These are phyloP conservation scores for Capronia coronata DNA, from an alignment of 2,329 filamentous ascomycete genomes.

Conservation along the genomic window DNA sequence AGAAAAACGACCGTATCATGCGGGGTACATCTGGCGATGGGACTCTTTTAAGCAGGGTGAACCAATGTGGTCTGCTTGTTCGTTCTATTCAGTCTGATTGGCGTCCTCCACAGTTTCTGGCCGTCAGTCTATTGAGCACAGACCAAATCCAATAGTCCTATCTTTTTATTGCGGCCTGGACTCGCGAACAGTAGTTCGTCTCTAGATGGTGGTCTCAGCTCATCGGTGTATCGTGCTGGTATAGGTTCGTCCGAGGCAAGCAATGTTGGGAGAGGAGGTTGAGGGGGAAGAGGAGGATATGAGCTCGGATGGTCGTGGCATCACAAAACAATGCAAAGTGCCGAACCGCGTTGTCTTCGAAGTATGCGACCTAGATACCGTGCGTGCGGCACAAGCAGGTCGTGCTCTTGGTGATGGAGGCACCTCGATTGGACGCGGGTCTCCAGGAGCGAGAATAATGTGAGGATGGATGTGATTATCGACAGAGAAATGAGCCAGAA, in stretches of 20 bases:
- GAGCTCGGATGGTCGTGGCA: slow-evolving; percentile 5
- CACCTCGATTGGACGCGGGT: slow-evolving; percentile 15
- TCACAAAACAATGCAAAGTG: slow-evolving; percentile 9
- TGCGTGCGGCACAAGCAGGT: slow-evolving; percentile 10
- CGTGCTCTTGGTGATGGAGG: slow-evolving; percentile 8
- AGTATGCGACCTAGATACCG: slow-evolving; percentile 15
- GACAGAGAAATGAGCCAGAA: slow-evolving; percentile 12
- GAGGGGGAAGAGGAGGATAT: slow-evolving; percentile 1
- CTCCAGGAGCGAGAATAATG: slow-evolving; percentile 8
- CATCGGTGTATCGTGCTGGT: neutral
- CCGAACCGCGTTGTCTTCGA: slow-evolving; percentile 11
- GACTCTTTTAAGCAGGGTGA: neutral
- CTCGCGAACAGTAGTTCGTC: neutral
- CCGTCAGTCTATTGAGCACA: neutral
- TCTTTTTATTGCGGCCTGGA: neutral
- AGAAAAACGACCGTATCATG: slow-evolving; percentile 6
- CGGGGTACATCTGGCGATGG: slow-evolving; percentile 5
- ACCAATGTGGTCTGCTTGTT: neutral
- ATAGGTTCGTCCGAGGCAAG: neutral
- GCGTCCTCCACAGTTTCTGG: neutral
- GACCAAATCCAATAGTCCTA: neutral
- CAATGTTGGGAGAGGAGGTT: slow-evolving; percentile 10
- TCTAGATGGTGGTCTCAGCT: neutral
- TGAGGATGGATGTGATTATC: slow-evolving; percentile 17
- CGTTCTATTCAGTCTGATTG: neutral